A percentile compares a stretch with the other conserved stretches of the same genome.
These are phyloP conservation scores for Fragaria nilgerrensis DNA, from an alignment of 306 rosid species.

Conservation along the genomic window DNA sequence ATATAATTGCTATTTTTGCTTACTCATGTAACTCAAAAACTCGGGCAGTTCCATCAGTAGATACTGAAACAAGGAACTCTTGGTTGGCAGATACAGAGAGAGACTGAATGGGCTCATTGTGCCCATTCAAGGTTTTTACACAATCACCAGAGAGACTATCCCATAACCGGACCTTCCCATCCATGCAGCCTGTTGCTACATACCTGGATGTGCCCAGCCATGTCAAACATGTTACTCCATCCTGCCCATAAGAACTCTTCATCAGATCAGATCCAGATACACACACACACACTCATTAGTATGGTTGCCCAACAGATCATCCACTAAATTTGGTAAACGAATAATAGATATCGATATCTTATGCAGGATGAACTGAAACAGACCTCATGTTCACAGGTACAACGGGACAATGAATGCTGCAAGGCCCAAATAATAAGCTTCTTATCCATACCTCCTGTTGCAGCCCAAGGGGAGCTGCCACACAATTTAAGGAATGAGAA, in stretches of 20 bases:
- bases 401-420: slow-evolving; percentile 61
- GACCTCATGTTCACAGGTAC: slow-evolving; percentile 80
- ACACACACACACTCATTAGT: not conserved
- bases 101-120: slow-evolving; percentile 58
- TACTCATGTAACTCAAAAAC: slow-evolving; percentile 61
- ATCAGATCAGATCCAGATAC: slow-evolving; percentile 13
- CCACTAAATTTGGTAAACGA: not conserved
- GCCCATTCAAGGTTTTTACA: slow-evolving; percentile 62
- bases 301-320: not conserved
- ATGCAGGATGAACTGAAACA: slow-evolving; percentile 24
- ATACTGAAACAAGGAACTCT: slow-evolving; percentile 69
- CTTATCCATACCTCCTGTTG: slow-evolving; percentile 77
- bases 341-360: not conserved
- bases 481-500: slow-evolving; percentile 27
- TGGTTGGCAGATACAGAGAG: slow-evolving; percentile 58
- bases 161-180: slow-evolving; percentile 76
- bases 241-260: slow-evolving; percentile 43
- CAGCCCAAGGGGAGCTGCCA: slow-evolving; percentile 69
- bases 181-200: slow-evolving; percentile 72
- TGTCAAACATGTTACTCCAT: slow-evolving; percentile 72
- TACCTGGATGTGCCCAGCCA: slow-evolving; percentile 66
- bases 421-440: slow-evolving; percentile 79
- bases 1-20: not conserved
- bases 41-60: slow-evolving; percentile 73
- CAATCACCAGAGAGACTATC: slow-evolving; percentile 81